These are phyloP conservation scores for Parasitella parasitica DNA, from an alignment of 371 early-diverging fungal genomes.

Conservation along the genomic window DNA sequence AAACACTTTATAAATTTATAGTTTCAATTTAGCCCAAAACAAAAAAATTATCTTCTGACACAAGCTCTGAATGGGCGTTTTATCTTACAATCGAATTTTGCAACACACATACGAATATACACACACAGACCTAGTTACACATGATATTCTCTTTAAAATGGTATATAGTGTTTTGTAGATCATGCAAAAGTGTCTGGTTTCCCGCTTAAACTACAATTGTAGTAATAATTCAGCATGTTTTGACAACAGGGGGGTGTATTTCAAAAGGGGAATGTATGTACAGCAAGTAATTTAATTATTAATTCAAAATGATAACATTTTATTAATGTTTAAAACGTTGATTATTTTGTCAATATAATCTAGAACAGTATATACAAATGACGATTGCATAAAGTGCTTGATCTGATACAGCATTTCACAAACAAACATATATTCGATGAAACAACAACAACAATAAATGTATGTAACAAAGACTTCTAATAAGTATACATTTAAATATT, in stretches of 20 bases:
- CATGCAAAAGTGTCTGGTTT: background rate
- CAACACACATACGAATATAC: no score
- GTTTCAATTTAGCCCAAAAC: slow-evolving; percentile 18
- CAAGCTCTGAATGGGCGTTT: background rate
- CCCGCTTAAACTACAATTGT: background rate
- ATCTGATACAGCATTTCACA: background rate
- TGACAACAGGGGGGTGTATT: background rate
- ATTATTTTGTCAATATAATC: background rate
- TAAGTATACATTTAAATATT: no score
- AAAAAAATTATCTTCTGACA: slow-evolving; percentile 19
- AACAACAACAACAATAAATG: background rate
- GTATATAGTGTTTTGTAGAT: background rate
- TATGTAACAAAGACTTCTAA: background rate
- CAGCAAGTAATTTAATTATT: no score
- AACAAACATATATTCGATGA: background rate
- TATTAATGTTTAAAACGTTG: background rate
- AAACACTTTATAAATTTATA: slow-evolving; percentile 11
- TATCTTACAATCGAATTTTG: background rate
- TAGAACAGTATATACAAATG: no score
- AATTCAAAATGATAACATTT: background rate
- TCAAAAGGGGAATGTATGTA: background rate
- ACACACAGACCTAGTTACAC: slow-evolving; percentile 7
- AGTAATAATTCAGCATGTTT: background rate
- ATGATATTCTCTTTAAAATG: background rate
- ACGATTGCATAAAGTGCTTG: background rate